Evolutionary conservation across 2,329 filamentous ascomycete genomes (phyloP).

Genomic region (Emydomyces testavorans): DNA sequence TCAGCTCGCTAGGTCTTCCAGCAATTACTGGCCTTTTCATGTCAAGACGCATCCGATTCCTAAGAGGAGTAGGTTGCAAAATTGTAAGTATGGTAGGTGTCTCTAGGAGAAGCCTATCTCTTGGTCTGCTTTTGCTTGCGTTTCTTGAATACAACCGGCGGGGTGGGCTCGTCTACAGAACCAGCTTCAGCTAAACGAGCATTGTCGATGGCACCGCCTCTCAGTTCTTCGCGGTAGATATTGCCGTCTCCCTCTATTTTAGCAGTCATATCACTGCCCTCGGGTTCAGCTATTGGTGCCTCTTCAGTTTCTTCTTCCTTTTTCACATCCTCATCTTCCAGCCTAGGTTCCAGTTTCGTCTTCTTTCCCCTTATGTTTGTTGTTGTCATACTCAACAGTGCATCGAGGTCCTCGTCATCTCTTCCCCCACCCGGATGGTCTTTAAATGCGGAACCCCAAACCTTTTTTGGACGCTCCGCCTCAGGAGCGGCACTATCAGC

Average conservation of each 20-base stretch:
- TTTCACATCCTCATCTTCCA: constrained; percentile 10
- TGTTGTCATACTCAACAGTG: constrained; percentile 33
- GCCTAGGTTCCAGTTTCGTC: constrained; percentile 9
- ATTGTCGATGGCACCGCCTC: constrained; percentile 10
- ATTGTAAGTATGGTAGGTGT: not conserved
- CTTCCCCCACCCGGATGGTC: constrained; percentile 29
- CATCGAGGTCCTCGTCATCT: constrained; percentile 33
- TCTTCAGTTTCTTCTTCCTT: not conserved
- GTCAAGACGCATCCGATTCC: no score
- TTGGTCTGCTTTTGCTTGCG: constrained; percentile 37
- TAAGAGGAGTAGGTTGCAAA: not conserved
- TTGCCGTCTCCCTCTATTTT: constrained; percentile 19
- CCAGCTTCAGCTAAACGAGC: constrained; percentile 14
- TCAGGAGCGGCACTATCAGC: constrained; percentile 22
- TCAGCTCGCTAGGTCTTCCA: no score
- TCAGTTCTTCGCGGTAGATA: constrained; percentile 24
- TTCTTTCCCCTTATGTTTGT: constrained; percentile 27
- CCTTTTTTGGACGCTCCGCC: constrained; percentile 22
- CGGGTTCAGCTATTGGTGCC: not conserved
- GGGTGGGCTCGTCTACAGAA: constrained; percentile 2
- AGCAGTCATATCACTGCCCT: not conserved
- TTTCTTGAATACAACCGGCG: constrained; percentile 39
- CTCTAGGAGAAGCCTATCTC: constrained; percentile 21
- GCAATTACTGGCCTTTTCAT: no score
- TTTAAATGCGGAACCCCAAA: constrained; percentile 34